A percentile compares a stretch with the other conserved stretches of the same genome.
Conservation (phyloP, 768 basidiomycete genomes). For the Rhodotorula sphaerocarpa region DNA sequence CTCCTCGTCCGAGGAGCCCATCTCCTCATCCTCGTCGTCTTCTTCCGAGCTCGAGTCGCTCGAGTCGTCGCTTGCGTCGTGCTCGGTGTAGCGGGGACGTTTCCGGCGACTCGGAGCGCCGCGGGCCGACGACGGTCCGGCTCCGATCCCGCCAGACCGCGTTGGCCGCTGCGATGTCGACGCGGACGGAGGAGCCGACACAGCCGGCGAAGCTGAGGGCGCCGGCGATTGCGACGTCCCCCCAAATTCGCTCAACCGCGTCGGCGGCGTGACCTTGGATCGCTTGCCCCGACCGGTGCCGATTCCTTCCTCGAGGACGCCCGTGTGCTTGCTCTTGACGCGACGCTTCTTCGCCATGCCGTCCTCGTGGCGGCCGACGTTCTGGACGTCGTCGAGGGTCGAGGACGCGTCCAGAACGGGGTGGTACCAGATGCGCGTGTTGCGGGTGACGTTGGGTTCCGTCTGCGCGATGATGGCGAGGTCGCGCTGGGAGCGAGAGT, state of each 20-base stretch:
- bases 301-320: background rate
- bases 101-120: background rate
- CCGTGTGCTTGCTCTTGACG: slow-evolving; percentile 15
- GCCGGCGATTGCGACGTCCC: background rate
- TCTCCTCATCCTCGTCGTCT: background rate
- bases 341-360: slow-evolving; percentile 30
- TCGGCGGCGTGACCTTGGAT: background rate
- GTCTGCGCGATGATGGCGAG: slow-evolving; percentile 7
- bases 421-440: slow-evolving; percentile 31
- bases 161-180: no score
- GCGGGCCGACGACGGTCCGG: no score
- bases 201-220: no score
- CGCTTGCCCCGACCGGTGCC: background rate
- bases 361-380: slow-evolving; percentile 20
- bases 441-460: slow-evolving; percentile 13
- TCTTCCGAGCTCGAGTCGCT: background rate
- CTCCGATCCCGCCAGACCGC: no score
- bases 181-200: no score
- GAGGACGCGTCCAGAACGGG: slow-evolving; percentile 8
- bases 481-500: slow-evolving; percentile 27
- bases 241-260: background rate
- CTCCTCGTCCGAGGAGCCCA: background rate
- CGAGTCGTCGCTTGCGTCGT: background rate
- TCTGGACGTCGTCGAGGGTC: slow-evolving; percentile 12
- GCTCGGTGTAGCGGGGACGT: background rate